These are phyloP conservation scores for Lachancea thermotolerans DNA, from an alignment of 805 yeast genomes.

Conservation along the genomic window DNA sequence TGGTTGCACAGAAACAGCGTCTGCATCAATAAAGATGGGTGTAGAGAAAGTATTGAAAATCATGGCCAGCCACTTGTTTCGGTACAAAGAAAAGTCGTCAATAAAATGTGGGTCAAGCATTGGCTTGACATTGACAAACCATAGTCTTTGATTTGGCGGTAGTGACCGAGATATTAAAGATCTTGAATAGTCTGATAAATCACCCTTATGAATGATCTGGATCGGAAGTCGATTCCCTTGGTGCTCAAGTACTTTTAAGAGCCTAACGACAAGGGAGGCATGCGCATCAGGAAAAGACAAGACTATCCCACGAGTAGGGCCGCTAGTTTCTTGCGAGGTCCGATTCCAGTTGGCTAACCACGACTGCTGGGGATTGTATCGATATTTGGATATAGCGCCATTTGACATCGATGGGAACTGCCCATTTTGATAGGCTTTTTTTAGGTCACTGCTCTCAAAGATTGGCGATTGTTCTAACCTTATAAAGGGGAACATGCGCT, in stretches of 20 bases:
- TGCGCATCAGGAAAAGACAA: conserved; percentile 21
- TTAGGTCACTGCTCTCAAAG: conserved; percentile 6
- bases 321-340: conserved; percentile 5
- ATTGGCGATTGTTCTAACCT: conserved; percentile 12
- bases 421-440: conserved; percentile 1
- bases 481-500: conserved; percentile 20
- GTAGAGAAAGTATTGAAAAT: conserved; percentile 45
- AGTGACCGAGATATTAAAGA: conserved; percentile 32
- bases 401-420: conserved; percentile 7
- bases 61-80: conserved; percentile 42
- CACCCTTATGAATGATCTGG: conserved; percentile 35
- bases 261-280: conserved; percentile 22
- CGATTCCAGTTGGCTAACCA: conserved; percentile 16
- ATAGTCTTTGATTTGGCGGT: conserved; percentile 28
- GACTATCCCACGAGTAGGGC: conserved; percentile 18
- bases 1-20: conserved; percentile 38
- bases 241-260: conserved; percentile 37
- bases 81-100: conserved; percentile 32
- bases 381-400: conserved; percentile 7
- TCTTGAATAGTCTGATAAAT: conserved; percentile 28
- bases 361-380: conserved; percentile 9
- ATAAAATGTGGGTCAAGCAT: conserved; percentile 16
- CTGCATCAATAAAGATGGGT: conserved; percentile 46
- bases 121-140: conserved; percentile 35
- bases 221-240: conserved; percentile 35